Evolutionary conservation across 371 early-diverging fungal genomes (phyloP).

Genomic region (Mucor lusitanicus): DNA sequence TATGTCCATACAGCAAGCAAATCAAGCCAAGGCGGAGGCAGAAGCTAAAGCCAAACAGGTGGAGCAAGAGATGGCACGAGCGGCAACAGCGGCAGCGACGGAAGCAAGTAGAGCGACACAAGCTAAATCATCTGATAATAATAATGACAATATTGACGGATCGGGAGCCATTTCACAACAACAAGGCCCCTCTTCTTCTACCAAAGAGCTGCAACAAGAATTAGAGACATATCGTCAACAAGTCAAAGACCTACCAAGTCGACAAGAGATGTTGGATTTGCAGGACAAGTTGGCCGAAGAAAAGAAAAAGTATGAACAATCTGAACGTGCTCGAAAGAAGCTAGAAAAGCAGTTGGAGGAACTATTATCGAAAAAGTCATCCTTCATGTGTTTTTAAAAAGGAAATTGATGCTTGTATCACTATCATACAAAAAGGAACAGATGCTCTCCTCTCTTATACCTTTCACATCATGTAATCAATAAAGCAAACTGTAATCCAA

Average conservation of each 20-base stretch:
- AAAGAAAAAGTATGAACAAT: constrained; percentile 8
- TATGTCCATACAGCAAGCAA: neutral
- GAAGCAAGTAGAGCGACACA: neutral
- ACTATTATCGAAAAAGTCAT: constrained; percentile 14
- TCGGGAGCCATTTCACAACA: constrained; percentile 18
- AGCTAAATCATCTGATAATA: constrained; percentile 12
- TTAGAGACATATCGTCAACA: neutral
- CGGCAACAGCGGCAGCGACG: neutral
- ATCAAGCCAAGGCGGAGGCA: neutral
- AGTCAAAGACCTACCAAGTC: constrained; percentile 7
- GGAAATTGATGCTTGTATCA: neutral
- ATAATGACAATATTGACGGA: constrained; percentile 10
- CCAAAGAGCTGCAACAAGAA: neutral
- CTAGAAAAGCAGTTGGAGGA: constrained; percentile 25
- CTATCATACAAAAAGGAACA: neutral
- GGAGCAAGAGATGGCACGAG: too few species aligned
- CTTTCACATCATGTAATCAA: too few species aligned
- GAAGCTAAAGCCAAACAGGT: neutral
- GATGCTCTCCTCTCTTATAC: neutral
- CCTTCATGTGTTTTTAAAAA: constrained; percentile 24
- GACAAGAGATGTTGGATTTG: neutral
- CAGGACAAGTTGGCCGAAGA: neutral
- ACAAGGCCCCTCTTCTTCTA: neutral
- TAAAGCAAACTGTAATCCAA: too few species aligned
- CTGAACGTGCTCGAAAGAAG: constrained; percentile 7